Evolutionary conservation across 1,284 basidiomycete species (phyloP).

Genomic region (Cutaneotrichosporon curvatum): DNA sequence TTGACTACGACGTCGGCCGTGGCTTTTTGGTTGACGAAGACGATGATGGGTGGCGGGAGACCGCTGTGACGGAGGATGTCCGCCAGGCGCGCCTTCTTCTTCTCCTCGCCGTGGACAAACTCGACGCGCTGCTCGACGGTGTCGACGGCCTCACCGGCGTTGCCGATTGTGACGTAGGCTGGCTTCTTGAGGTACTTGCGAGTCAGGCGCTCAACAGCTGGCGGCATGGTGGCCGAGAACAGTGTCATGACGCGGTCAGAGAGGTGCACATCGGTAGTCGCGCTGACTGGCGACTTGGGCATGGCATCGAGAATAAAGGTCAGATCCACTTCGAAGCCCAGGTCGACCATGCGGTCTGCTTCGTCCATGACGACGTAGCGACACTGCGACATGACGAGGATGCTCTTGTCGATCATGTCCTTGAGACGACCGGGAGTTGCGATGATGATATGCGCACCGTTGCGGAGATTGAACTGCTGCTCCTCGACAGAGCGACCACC

Average conservation of each 20-base stretch:
- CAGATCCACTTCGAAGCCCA: constrained; percentile 91
- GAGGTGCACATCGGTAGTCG: constrained; percentile 54
- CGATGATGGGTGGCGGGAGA: constrained; percentile 86
- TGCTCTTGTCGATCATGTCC: constrained; percentile 92
- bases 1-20: constrained; percentile 93
- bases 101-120: constrained; percentile 85
- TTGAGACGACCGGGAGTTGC: constrained; percentile 96
- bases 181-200: constrained; percentile 88
- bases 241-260: constrained; percentile 78
- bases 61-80: constrained; percentile 82
- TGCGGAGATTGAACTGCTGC: constrained; percentile 89
- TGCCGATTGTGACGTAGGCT: constrained; percentile 94
- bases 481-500: constrained; percentile 92
- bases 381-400: constrained; percentile 91
- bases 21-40: constrained; percentile 99
- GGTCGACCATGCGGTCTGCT: constrained; percentile 96
- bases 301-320: constrained; percentile 92
- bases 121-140: constrained; percentile 96
- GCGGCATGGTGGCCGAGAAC: constrained; percentile 98
- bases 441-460: constrained; percentile 96
- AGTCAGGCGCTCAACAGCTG: constrained; percentile 87
- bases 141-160: constrained; percentile 93
- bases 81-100: constrained; percentile 73
- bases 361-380: constrained; percentile 99
- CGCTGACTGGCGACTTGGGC: constrained; percentile 48